A percentile compares a stretch with the other conserved stretches of the same genome.
phyloP scores from a whole-genome alignment of 2,329 filamentous ascomycete genomes.

The Clonostachys sp. region DNA sequence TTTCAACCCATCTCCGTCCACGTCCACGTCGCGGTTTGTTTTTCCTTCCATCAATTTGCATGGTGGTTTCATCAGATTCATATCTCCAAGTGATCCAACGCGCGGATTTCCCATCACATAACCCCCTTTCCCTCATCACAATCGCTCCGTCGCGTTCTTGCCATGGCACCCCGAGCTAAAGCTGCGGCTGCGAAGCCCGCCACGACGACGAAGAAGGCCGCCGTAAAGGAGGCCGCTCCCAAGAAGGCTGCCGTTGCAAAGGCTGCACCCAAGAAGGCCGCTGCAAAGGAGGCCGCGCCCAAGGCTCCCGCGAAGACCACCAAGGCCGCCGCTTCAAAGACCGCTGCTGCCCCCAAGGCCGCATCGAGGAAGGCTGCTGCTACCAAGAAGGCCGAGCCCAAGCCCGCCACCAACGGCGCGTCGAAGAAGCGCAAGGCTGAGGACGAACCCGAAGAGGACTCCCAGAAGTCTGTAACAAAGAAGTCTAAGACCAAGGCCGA shows the following conservation, averaged over 20 bases:
- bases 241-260: constrained; percentile 17
- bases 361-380: constrained; percentile 9
- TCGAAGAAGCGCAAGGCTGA: constrained; percentile 18
- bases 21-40: too few relatives aligned
- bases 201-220: constrained; percentile 17
- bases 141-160: not conserved
- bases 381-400: constrained; percentile 24
- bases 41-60: too few relatives aligned
- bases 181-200: constrained; percentile 14
- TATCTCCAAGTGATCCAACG: not conserved
- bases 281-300: constrained; percentile 8
- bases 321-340: constrained; percentile 15
- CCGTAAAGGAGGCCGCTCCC: constrained; percentile 15
- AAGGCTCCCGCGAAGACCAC: constrained; percentile 13
- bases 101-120: not conserved
- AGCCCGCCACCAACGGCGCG: constrained; percentile 19
- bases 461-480: constrained; percentile 1
- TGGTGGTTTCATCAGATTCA: too few relatives aligned
- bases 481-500: constrained; percentile 3
- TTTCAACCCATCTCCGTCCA: too few relatives aligned
- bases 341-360: constrained; percentile 4
- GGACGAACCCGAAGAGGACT: constrained; percentile 5
- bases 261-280: constrained; percentile 13
- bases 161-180: constrained; percentile 23
- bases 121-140: not conserved